These are phyloP conservation scores for Auxenochlorella pyrenoidosa DNA, from an alignment of 139 green algal species.

Conservation along the genomic window DNA sequence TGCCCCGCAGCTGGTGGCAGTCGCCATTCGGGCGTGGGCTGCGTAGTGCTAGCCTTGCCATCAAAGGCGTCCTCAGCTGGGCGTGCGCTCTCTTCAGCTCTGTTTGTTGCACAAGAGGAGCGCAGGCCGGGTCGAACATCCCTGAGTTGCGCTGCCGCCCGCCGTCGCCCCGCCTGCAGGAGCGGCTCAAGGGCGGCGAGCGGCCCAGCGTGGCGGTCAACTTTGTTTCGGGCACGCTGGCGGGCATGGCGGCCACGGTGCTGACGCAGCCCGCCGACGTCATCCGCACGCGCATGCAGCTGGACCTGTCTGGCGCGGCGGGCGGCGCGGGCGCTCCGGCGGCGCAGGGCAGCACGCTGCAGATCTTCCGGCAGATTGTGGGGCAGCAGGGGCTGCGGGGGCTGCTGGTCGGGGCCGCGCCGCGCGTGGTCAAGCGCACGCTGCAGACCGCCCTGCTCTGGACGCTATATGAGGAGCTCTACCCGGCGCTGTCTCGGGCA, in stretches of 20 bases:
- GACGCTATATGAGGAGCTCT: conserved; percentile 57
- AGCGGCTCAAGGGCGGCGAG: conserved; percentile 25
- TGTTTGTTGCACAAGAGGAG: too few species aligned
- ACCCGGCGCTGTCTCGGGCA: neutral
- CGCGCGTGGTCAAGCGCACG: conserved; percentile 83
- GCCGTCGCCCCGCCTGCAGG: conserved; percentile 15
- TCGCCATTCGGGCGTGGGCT: neutral
- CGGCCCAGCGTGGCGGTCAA: conserved; percentile 61
- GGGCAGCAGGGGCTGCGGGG: conserved; percentile 24
- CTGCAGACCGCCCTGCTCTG: conserved; percentile 91
- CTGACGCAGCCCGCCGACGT: conserved; percentile 90
- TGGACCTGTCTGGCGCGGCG: conserved; percentile 45
- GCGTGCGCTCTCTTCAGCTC: neutral
- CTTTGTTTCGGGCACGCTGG: conserved; percentile 72
- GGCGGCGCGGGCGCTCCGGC: conserved; percentile 6
- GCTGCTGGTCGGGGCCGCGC: conserved; percentile 60
- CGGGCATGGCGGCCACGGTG: conserved; percentile 81
- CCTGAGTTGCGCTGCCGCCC: neutral
- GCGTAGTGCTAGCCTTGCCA: neutral
- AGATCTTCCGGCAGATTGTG: conserved; percentile 33
- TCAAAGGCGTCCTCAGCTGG: neutral
- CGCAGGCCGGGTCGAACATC: too few species aligned
- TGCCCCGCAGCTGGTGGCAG: neutral
- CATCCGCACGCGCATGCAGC: conserved; percentile 85
- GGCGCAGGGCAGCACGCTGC: neutral